These are phyloP conservation scores for Russula sp. DNA, from an alignment of 768 basidiomycete species.

Conservation along the genomic window DNA sequence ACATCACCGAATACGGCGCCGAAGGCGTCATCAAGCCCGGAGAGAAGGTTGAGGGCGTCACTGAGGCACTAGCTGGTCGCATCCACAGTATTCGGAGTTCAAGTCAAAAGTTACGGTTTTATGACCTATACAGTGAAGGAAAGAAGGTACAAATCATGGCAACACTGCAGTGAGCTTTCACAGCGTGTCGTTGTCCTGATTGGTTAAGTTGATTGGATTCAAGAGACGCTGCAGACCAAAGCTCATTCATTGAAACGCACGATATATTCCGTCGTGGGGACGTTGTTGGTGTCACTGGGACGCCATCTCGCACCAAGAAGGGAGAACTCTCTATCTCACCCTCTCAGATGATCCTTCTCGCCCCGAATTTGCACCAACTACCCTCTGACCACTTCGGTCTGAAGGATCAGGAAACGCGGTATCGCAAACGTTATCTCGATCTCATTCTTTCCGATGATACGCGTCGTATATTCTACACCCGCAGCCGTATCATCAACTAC, in stretches of 20 bases:
- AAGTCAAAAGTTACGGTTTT: constrained; percentile 84
- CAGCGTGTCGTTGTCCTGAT: not conserved
- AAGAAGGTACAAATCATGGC: constrained; percentile 95
- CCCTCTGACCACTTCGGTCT: constrained; percentile 90
- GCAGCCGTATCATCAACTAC: constrained; percentile 88
- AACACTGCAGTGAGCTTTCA: constrained; percentile 57
- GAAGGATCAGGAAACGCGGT: constrained; percentile 96
- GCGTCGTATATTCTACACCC: constrained; percentile 84
- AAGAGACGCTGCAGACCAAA: constrained; percentile 61
- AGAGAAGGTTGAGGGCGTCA: constrained; percentile 50
- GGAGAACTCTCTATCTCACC: constrained; percentile 92
- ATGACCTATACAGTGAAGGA: constrained; percentile 91
- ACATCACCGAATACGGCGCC: constrained; percentile 64
- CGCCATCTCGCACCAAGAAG: constrained; percentile 88
- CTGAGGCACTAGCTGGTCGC: constrained; percentile 77
- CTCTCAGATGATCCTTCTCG: constrained; percentile 74
- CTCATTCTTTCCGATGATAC: constrained; percentile 91
- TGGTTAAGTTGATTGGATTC: not conserved
- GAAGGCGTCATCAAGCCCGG: constrained; percentile 69
- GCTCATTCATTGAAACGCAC: constrained; percentile 64
- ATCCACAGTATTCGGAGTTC: constrained; percentile 85
- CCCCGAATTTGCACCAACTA: constrained; percentile 94
- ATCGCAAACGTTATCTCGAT: constrained; percentile 98
- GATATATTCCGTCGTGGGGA: constrained; percentile 92
- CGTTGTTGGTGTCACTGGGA: constrained; percentile 88